Evolutionary conservation across 371 early-diverging fungal species (phyloP).

Genomic region (Fennellomyces sp.): DNA sequence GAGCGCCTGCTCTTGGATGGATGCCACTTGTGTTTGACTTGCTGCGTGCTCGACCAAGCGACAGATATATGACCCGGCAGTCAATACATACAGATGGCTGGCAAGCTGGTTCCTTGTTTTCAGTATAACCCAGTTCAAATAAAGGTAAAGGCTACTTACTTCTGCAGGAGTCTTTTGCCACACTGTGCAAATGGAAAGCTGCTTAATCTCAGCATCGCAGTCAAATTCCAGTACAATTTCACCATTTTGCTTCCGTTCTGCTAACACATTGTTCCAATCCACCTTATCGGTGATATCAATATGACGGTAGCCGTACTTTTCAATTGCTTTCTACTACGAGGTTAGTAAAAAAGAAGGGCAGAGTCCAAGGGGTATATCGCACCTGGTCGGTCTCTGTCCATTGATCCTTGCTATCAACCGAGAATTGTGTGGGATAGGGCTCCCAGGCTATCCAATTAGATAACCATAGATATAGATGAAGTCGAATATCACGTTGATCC

Average conservation of each 20-base stretch:
- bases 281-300: slow-evolving; percentile 42
- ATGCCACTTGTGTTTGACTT: not conserved
- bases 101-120: not conserved
- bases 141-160: slow-evolving; percentile 6
- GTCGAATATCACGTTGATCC: slow-evolving; percentile 26
- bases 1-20: not conserved
- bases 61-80: not conserved
- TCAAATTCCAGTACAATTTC: slow-evolving; percentile 7
- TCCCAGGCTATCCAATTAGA: slow-evolving; percentile 26
- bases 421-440: slow-evolving; percentile 14
- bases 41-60: not conserved
- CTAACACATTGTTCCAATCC: slow-evolving; percentile 10
- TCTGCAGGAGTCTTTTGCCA: slow-evolving; percentile 33
- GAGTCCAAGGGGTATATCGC: too few species aligned
- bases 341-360: not conserved
- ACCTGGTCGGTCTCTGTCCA: slow-evolving; percentile 24
- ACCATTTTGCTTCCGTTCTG: slow-evolving; percentile 11
- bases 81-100: not conserved
- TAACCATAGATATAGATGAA: slow-evolving; percentile 37
- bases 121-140: not conserved
- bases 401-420: slow-evolving; percentile 10
- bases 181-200: slow-evolving; percentile 35
- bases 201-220: slow-evolving; percentile 7
- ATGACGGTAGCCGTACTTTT: slow-evolving; percentile 27
- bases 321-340: slow-evolving; percentile 6